phyloP scores from a whole-genome alignment of 177 flowering plant species.

The Telopea speciosissima region DNA sequence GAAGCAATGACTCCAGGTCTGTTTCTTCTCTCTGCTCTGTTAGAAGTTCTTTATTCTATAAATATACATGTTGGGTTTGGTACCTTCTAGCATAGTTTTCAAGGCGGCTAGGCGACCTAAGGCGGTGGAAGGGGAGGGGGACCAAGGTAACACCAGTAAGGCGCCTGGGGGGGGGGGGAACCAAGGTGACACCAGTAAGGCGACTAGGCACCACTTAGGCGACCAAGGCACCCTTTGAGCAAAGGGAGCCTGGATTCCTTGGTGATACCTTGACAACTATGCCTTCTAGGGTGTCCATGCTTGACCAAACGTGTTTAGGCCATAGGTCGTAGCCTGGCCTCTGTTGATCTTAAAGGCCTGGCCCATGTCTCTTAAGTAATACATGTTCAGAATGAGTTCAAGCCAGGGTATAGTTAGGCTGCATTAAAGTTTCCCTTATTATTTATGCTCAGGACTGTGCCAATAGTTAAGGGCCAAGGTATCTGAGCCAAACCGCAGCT shows the following conservation, averaged over 20 bases:
- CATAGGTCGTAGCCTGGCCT: not conserved
- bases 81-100: not conserved
- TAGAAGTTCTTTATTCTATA: no score
- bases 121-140: no score
- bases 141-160: no score
- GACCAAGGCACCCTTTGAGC: no score
- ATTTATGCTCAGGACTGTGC: not conserved
- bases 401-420: not conserved
- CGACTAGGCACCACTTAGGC: no score
- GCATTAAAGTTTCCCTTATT: not conserved
- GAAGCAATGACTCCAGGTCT: conserved; percentile 94
- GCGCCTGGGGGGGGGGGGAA: no score
- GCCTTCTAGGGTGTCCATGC: no score
- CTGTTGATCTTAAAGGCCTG: not conserved
- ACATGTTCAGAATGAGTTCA: not conserved
- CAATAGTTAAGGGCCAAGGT: not conserved
- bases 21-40: conserved; percentile 7
- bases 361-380: not conserved
- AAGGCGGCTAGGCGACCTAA: no score
- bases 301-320: not conserved
- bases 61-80: not conserved
- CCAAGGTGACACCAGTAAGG: no score
- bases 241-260: no score
- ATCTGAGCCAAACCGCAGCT: not conserved
- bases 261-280: no score